Evolutionary conservation across 345 rosid species (phyloP), one percentile per base, ranked within the genome.

Genomic region (Excoecaria cochinchinensis): DNA sequence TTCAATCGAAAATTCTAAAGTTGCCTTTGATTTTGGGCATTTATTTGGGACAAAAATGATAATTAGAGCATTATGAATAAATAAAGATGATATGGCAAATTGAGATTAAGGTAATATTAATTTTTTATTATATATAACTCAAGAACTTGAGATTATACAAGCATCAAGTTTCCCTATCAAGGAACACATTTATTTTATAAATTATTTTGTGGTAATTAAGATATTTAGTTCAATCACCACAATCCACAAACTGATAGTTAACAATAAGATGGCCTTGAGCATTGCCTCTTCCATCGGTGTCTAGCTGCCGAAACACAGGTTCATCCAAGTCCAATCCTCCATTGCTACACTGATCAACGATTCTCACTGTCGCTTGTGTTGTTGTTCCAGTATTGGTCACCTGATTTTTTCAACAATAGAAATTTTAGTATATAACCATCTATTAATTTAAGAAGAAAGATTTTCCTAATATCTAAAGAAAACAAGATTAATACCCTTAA

Each of bases 401-500:
- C 81, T 78, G 19, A 51, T 21, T 6, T 42, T 42, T 42, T 42
- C 46, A 42, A 5, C 46, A 53, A 53, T 16, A 16, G 31, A 0
- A 53, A 53, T 53, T 5, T 53, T 19, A 53, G 19, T 19, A 53
- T 14, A 17, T 3, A 52, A 52, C 46, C 8, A 4, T 42, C 6
- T 1, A 42, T 42, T 8, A 4, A 42, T 4, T 42, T 42, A 42
- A 42, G 7, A 42, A 42, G 7, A 42, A 42, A 8, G 8, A 0
- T 3, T 42, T 42, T 42, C 31, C 2, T 31, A 31, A 31, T 31
- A 42, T 5, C 7, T 42, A 51, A 7, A 51, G 5, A 13, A 68
- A 47, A 11, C 24, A 16, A 8, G 17, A 11, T 17, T 22, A 83
- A 51, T 71, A 86, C 91, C 82, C 73, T 85, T n/a, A 82, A 79